Conservation (phyloP, 768 basidiomycete genomes). For the Lactifluus pinguis region DNA sequence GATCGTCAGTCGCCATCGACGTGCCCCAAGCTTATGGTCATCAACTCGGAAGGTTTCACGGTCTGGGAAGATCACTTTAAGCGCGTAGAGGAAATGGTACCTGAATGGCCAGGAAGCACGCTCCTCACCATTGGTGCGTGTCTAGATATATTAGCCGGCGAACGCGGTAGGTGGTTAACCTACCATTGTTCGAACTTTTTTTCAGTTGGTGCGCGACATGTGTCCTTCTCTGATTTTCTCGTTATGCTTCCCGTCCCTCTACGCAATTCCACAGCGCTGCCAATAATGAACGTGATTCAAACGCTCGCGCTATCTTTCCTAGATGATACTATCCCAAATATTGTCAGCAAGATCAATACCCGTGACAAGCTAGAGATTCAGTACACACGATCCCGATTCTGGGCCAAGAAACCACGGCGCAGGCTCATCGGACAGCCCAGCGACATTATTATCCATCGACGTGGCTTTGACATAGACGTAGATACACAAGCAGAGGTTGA, state of each 20-base stretch:
- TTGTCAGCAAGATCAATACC: slow-evolving; percentile 7
- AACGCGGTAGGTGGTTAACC: background rate
- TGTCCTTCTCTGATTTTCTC: slow-evolving; percentile 25
- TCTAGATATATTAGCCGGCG: background rate
- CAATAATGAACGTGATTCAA: slow-evolving; percentile 18
- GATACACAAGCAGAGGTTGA: background rate
- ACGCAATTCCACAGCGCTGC: slow-evolving; percentile 4
- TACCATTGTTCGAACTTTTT: background rate
- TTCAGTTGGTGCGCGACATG: slow-evolving; percentile 21
- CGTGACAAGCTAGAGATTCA: slow-evolving; percentile 16
- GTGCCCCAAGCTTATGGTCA: slow-evolving; percentile 38
- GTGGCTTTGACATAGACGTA: background rate
- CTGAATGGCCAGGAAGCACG: slow-evolving; percentile 30
- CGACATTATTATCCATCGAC: slow-evolving; percentile 11
- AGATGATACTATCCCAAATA: slow-evolving; percentile 14
- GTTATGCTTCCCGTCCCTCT: slow-evolving; percentile 18
- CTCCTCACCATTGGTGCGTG: slow-evolving; percentile 14
- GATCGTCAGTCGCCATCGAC: slow-evolving; percentile 10
- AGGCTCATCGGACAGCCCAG: slow-evolving; percentile 8
- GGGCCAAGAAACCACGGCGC: slow-evolving; percentile 2
- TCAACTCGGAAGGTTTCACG: slow-evolving; percentile 73
- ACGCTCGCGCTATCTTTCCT: slow-evolving; percentile 21
- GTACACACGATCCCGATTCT: background rate
- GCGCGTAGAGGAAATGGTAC: slow-evolving; percentile 44
- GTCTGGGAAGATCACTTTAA: slow-evolving; percentile 71